Evolutionary conservation across 768 basidiomycete species (phyloP).

Genomic region (Tricholoma flavovirens): DNA sequence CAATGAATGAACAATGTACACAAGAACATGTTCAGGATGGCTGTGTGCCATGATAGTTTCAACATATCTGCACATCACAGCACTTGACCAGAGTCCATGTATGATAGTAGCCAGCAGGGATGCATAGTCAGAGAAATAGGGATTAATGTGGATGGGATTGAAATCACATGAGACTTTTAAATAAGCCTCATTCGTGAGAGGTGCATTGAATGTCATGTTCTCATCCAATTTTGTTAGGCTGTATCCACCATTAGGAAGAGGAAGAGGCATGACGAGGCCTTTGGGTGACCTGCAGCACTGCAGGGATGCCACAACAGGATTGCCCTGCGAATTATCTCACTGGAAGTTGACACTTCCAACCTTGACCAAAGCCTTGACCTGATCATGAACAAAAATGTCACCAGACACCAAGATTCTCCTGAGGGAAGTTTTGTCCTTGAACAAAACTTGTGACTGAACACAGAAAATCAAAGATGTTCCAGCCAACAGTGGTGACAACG

Average conservation of each 20-base stretch:
- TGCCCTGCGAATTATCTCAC: slow-evolving; percentile 84
- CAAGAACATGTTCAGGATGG: slow-evolving; percentile 82
- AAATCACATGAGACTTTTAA: slow-evolving; percentile 95
- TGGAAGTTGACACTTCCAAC: slow-evolving; percentile 86
- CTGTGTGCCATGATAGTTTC: slow-evolving; percentile 94
- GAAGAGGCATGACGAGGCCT: slow-evolving; percentile 69
- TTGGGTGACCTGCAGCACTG: slow-evolving; percentile 83
- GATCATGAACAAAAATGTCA: slow-evolving; percentile 81
- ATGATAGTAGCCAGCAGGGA: slow-evolving; percentile 94
- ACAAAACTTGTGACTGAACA: slow-evolving; percentile 76
- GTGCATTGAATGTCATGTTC: slow-evolving; percentile 69
- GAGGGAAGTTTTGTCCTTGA: slow-evolving; percentile 87
- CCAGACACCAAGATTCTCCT: slow-evolving; percentile 78
- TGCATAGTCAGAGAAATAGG: slow-evolving; percentile 94
- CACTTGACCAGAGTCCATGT: slow-evolving; percentile 96
- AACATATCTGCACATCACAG: slow-evolving; percentile 87
- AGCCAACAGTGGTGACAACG: slow-evolving; percentile 60
- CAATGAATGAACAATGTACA: slow-evolving; percentile 44
- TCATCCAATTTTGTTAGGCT: slow-evolving; percentile 61
- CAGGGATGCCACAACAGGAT: slow-evolving; percentile 89
- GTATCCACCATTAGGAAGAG: slow-evolving; percentile 85
- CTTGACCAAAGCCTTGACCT: slow-evolving; percentile 82
- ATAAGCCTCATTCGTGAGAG: slow-evolving; percentile 92
- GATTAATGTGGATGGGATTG: slow-evolving; percentile 98
- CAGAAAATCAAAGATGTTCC: slow-evolving; percentile 90